Base-by-base conservation (phyloP, 768 basidiomycete genomes). In the Lepiota venenata region DNA sequence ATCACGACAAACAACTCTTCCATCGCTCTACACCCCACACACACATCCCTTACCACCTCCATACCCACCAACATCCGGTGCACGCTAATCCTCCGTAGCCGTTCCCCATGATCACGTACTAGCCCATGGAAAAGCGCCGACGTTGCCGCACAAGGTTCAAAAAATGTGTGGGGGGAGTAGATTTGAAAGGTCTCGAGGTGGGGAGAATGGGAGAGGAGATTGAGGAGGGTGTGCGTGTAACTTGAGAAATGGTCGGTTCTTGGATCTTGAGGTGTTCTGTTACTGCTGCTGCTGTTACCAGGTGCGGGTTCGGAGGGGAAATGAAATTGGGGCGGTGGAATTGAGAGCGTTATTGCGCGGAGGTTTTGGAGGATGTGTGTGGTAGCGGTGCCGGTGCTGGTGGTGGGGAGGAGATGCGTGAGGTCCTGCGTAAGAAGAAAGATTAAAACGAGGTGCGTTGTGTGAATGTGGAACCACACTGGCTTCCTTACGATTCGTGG, bases 1-100 rank as follows among this genome's bases (percentile, higher is more conserved):
- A 81, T 65, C 0, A 82, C 80, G 12, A 91, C 66, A 60, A 88
- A 91, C 5, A 92, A 64, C 57, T 88, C 77, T 58, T 85, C 77
- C 8, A 92, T 73, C 6, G 63, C 66, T 0, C 67, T 53, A 55
- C 88, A 89, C 15, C 73, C 66, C 9, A 60, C 55, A 59, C 88
- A 90, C 8, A 92, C 76, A 25, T 74, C 69, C 16, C 69, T 64
- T 29, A 92, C 70, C 0, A 77, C 72, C 10, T 68, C 66, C 18
- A 82, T 63, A 58, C 73, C 71, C 52, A 90, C 75, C 3, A 74
- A 69, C 74, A 87, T 82, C 22, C 85, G 74, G 60, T 89, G 81
- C 2, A 89, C 75, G 11, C 84, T 84, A 57, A 91, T 79, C 10
- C 76, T 71, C 22, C 63, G 71, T 4, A 93, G 72, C 14, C 76